Base-by-base conservation (phyloP, 805 yeast species). In the Komagataella phaffii region DNA sequence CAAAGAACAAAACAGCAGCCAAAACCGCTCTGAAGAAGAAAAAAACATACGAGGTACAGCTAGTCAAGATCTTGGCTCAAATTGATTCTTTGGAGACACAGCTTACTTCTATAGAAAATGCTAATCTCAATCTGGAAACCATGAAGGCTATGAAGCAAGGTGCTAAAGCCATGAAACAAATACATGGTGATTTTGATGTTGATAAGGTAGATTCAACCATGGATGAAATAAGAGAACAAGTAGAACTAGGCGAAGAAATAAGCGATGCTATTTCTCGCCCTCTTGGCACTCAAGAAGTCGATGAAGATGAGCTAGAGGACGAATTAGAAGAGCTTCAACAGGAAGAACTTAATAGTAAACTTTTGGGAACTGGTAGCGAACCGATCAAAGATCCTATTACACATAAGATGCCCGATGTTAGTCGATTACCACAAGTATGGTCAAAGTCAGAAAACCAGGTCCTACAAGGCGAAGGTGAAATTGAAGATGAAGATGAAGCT, bases 121-220 rank as follows among this genome's bases (percentile, higher is more conserved):
- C 99, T 50, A 91, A 91, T 72, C 79, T 93, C 81, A 93, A 93
- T 74, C 74, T 88, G 68, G 99, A 93, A 71, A 93, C 99, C 36
- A 87, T 93, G 96, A 88, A 88, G 76, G 96, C 96, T 51, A 93
- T 93, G 98, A 85, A 91, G 68, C 95, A 88, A 66, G 98, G 98
- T 54, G 96, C 99, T 4, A 77, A 78, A 64, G 98, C 98, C 46
- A 88, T 93, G 96, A 89, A 90, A 65, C 85, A 85, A 62, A 91
- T 93, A 62, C 98, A 93, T 67, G 90, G 89, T 57, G 96, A 89
- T 62, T 81, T 93, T 73, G 84, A 93, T 64, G 88, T 93, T 54
- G 99, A 93, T 68, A 90, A 89, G 72, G 97, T 93, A 46, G 99
- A 93, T 65, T 85, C 83, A 59, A 91, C 97, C 7, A 91, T 93